Conservation (phyloP, 176 grass and related monocot species). For the Zizania latifolia region DNA sequence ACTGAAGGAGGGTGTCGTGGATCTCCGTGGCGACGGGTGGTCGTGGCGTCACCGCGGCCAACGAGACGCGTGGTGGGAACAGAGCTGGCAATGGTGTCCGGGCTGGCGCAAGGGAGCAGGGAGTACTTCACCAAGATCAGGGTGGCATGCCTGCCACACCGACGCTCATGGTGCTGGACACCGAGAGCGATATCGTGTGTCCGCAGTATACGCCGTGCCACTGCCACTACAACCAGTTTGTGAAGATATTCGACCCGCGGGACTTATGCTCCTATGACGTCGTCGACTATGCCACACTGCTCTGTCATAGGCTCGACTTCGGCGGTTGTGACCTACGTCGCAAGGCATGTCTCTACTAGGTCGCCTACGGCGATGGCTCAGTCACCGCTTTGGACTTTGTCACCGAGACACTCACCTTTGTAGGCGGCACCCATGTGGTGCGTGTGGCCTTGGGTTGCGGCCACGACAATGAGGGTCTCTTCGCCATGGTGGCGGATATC, state of each 20-base stretch:
- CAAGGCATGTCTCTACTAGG: slow-evolving; percentile 70
- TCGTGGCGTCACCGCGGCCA: not conserved
- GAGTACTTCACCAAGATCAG: slow-evolving; percentile 90
- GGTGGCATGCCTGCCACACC: slow-evolving; percentile 63
- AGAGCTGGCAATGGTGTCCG: slow-evolving; percentile 49
- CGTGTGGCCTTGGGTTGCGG: slow-evolving; percentile 73
- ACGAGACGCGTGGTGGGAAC: not conserved
- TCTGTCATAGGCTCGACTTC: slow-evolving; percentile 62
- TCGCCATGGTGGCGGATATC: slow-evolving; percentile 68
- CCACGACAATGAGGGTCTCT: slow-evolving; percentile 92
- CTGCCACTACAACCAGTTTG: slow-evolving; percentile 75
- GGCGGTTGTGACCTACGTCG: slow-evolving; percentile 74
- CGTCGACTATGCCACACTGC: slow-evolving; percentile 43
- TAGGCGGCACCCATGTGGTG: slow-evolving; percentile 51
- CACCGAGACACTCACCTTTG: slow-evolving; percentile 75
- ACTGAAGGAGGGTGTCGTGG: slow-evolving; percentile 18
- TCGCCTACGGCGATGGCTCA: slow-evolving; percentile 90
- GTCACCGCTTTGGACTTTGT: slow-evolving; percentile 67
- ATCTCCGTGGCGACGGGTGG: slow-evolving; percentile 16
- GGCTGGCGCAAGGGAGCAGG: slow-evolving; percentile 86
- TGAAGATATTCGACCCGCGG: slow-evolving; percentile 67
- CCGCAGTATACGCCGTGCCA: slow-evolving; percentile 76
- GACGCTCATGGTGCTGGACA: slow-evolving; percentile 81
- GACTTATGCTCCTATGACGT: slow-evolving; percentile 53
- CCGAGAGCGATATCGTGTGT: slow-evolving; percentile 85